Base-by-base conservation (phyloP, 2,329 filamentous ascomycete genomes). In the Colletotrichum lini region DNA sequence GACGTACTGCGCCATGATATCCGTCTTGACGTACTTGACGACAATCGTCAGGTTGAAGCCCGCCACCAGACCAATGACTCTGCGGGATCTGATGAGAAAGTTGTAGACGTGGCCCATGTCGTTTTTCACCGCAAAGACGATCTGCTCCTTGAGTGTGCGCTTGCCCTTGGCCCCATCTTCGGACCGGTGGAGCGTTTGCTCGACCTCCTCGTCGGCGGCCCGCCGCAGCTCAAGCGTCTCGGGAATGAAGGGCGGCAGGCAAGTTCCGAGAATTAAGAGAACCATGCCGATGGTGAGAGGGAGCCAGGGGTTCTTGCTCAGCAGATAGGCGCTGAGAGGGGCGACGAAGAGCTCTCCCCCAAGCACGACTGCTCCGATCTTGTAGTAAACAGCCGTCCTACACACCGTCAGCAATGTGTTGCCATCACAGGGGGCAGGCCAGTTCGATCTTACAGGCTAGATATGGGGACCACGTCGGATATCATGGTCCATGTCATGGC, bases 1-100 rank as follows among this genome's bases (percentile, higher is more conserved):
- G 65, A 86, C 81, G 74, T 89, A 89, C 74, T 90, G 89, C 2
- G 89, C 74, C 7, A 88, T 70, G 26, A 72, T 60, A 4, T 82
- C 80, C 9, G 45, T 7, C 59, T 79, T 77, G 30, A 79, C 77
- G 54, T 78, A 79, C 53, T 81, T 80, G 30, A 80, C 77, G 0
- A 79, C 50, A 6, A 82, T 65, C 10, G 79, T 77, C 16, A 83
- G 76, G 1, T 76, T 75, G 18, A 83, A 77, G 0, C 82, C 80
- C 2, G 81, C 4, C 21, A 85, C 79, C 4, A 87, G 79, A 15
- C 82, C 67, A 58, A 82, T 75, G 30, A 85, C 74, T 16, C 75
- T 78, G 70, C 75, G 79, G 7, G 85, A 84, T 2, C 76, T 76
- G 18, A 84, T 76, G 4, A 86, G 76, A 60, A 86, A 86, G 0